Evolutionary conservation across 1,139 yeast species (phyloP), one percentile per base, ranked within the genome.

Genomic region (Candida smagusa): DNA sequence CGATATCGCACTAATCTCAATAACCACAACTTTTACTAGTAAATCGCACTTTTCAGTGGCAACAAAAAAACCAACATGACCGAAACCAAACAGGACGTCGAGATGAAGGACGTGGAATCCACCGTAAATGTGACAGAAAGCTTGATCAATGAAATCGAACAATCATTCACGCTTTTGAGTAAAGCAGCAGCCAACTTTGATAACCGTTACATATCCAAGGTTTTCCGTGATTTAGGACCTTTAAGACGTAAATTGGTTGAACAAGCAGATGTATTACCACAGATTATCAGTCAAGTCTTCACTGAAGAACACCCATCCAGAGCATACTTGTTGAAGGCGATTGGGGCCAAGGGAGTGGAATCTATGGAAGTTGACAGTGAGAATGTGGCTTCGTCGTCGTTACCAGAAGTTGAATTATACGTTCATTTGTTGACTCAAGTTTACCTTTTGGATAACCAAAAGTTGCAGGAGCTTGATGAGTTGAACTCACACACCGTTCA

Each of bases 131-230:
- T 51, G 38, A 33, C 51, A 7, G 48, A 46, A 11, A 11, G 42
- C 12, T 46, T 64, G 38, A 53, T 60, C 34, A 53, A 52, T 38
- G 82, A 79, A 48, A 71, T 79, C 50, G 77, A 74, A 45, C 74
- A 63, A 47, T 68, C 76, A 34, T 77, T 80, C 49, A 67, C 66
- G 22, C 71, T 80, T 42, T 70, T 85, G 46, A 74, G 74, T 42
- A 84, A 84, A 58, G 88, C 96, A 1, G 86, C 88, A 5, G 62
- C 79, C 37, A 79, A 81, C 41, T 81, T 81, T 54, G 98, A 92
- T 61, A 87, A 95, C 48, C 79, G 97, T 48, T 87, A 84, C 61
- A 79, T 92, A 36, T 76, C 94, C 60, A 85, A 85, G 56, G 92
- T 88, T 12, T 74, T 92, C 48, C 81, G 96, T 49, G 95, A 88